Conservation (phyloP, 352 stramenopile species). For the Pythium insidiosum region DNA sequence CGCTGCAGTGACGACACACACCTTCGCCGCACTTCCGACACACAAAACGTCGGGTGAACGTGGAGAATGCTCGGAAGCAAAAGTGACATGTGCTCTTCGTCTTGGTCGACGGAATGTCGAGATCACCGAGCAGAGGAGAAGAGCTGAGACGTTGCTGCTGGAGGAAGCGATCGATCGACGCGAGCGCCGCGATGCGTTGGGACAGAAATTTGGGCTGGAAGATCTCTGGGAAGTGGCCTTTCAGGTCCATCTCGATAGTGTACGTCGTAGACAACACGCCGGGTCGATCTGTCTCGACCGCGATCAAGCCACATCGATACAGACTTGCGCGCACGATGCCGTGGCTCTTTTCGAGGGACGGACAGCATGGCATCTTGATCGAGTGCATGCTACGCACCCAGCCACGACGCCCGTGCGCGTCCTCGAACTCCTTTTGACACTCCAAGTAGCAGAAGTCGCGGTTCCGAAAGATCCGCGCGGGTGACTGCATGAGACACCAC, state of each 20-base stretch:
- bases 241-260: slow-evolving; percentile 81
- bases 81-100: slow-evolving; percentile 48
- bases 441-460: slow-evolving; percentile 82
- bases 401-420: slow-evolving; percentile 34
- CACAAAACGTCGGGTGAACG: slow-evolving; percentile 39
- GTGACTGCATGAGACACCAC: slow-evolving; percentile 71
- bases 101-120: slow-evolving; percentile 45
- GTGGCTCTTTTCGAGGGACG: slow-evolving; percentile 22
- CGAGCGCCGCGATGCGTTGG: slow-evolving; percentile 55
- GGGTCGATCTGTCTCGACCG: slow-evolving; percentile 64
- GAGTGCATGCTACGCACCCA: slow-evolving; percentile 55
- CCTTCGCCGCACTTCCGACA: slow-evolving; percentile 76
- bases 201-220: slow-evolving; percentile 58
- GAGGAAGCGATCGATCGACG: slow-evolving; percentile 66
- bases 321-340: slow-evolving; percentile 68
- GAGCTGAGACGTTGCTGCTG: slow-evolving; percentile 78
- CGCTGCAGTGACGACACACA: slow-evolving; percentile 71
- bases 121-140: slow-evolving; percentile 62
- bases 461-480: slow-evolving; percentile 61
- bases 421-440: slow-evolving; percentile 79
- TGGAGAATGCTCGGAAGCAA: slow-evolving; percentile 63
- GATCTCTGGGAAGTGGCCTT: slow-evolving; percentile 66
- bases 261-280: slow-evolving; percentile 75
- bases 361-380: slow-evolving; percentile 45
- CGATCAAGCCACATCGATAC: slow-evolving; percentile 73